phyloP scores from a whole-genome alignment of 768 basidiomycete species.

The Mycena floridula region DNA sequence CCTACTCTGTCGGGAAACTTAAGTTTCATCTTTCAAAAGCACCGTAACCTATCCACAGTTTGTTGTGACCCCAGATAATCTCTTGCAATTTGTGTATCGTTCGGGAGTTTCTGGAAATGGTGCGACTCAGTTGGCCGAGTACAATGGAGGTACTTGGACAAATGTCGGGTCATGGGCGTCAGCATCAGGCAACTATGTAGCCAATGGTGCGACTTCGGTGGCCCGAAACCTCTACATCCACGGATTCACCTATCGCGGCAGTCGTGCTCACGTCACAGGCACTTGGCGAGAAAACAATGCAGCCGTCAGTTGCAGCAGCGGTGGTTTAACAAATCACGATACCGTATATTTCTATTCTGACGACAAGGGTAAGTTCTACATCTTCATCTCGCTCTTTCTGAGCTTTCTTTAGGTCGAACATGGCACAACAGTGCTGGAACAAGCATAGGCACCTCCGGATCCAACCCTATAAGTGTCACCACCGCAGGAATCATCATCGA shows the following conservation, averaged over 20 bases:
- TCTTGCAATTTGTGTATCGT: constrained; percentile 42
- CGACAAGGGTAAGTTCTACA: constrained; percentile 28
- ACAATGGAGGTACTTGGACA: constrained; percentile 31
- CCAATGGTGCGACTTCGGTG: constrained; percentile 32
- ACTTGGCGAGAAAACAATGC: constrained; percentile 41
- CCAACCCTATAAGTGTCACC: constrained; percentile 35
- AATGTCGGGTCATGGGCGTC: constrained; percentile 44
- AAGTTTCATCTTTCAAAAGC: constrained; percentile 14
- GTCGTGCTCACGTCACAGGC: constrained; percentile 35
- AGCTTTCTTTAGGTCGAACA: constrained; percentile 26
- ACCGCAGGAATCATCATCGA: constrained; percentile 38
- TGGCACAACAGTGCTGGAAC: constrained; percentile 39
- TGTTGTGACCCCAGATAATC: constrained; percentile 39
- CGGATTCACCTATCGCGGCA: constrained; percentile 35
- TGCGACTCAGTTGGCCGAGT: constrained; percentile 41
- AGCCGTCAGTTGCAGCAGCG: constrained; percentile 35
- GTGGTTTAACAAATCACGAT: constrained; percentile 42
- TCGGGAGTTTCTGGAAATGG: constrained; percentile 42
- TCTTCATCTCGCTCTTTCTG: background rate
- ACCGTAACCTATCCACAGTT: constrained; percentile 42
- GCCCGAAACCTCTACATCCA: constrained; percentile 43
- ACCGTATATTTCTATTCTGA: constrained; percentile 41
- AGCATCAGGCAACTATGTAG: constrained; percentile 34
- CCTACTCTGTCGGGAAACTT: background rate
- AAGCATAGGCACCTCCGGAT: constrained; percentile 32